Conservation (phyloP, 225 moss, liverwort and hornwort species). For the Marchantia polymorpha region DNA sequence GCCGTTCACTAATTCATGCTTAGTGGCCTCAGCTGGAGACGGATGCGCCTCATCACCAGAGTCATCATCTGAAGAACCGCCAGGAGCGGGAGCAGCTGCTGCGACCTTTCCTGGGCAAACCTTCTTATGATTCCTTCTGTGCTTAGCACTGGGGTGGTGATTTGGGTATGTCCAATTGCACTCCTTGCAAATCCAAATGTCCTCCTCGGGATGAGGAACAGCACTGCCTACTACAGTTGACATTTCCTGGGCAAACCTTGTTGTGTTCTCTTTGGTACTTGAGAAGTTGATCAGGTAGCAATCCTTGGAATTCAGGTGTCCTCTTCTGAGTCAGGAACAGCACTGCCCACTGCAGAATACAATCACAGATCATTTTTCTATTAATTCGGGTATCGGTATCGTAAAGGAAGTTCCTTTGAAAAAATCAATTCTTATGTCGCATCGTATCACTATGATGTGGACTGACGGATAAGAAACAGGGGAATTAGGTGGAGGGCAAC, state of each 20-base stretch:
- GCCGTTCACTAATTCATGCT: background rate
- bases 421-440: too few relatives aligned
- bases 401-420: too few relatives aligned
- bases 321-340: constrained; percentile 11
- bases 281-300: constrained; percentile 29
- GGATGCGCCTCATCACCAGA: constrained; percentile 15
- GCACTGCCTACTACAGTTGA: background rate
- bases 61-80: constrained; percentile 23
- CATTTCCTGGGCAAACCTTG: constrained; percentile 17
- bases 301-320: constrained; percentile 28
- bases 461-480: too few relatives aligned
- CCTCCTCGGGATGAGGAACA: constrained; percentile 23
- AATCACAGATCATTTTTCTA: too few relatives aligned
- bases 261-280: constrained; percentile 30
- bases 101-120: constrained; percentile 17
- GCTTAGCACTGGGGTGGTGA: constrained; percentile 43
- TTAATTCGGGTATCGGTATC: too few relatives aligned
- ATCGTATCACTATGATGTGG: too few relatives aligned
- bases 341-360: background rate
- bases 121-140: constrained; percentile 49
- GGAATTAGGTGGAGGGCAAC: too few relatives aligned
- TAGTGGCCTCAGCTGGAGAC: background rate
- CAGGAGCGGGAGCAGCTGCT: background rate
- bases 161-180: constrained; percentile 48
- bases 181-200: constrained; percentile 39